Conservation (phyloP, 371 early-diverging fungal species). For the Mucor mucedo region DNA sequence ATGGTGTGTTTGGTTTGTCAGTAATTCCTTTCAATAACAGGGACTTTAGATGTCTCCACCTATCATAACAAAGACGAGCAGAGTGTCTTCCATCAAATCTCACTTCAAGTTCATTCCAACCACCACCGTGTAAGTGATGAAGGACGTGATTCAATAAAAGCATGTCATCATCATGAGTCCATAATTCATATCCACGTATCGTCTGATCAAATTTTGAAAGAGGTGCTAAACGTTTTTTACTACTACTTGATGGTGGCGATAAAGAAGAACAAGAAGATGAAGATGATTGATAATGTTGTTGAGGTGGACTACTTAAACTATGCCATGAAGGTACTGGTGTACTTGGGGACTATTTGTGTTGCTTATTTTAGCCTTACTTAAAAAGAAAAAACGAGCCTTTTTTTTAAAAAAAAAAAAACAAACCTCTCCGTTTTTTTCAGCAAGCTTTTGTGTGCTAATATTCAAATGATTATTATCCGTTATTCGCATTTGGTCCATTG, state of each 20-base stretch:
- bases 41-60: conserved; percentile 29
- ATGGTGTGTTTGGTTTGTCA: conserved; percentile 26
- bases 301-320: background rate
- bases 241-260: background rate
- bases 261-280: background rate
- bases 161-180: conserved; percentile 39
- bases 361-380: background rate
- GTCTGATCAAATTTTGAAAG: conserved; percentile 43
- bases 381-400: background rate
- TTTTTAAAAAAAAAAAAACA: background rate
- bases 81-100: conserved; percentile 31
- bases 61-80: conserved; percentile 32
- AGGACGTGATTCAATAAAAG: conserved; percentile 29
- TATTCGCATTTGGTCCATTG: conserved; percentile 26
- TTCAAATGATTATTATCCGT: conserved; percentile 5
- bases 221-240: conserved; percentile 21
- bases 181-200: conserved; percentile 47
- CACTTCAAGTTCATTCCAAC: conserved; percentile 32
- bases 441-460: background rate
- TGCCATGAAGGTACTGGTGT: conserved; percentile 7
- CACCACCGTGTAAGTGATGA: conserved; percentile 27
- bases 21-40: conserved; percentile 27
- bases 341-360: background rate
- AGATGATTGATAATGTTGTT: background rate
- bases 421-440: background rate